Evolutionary conservation across 495 filamentous ascomycete species (phyloP), one percentile per base, ranked within the genome.

Genomic region (Cladorrhinum samala): DNA sequence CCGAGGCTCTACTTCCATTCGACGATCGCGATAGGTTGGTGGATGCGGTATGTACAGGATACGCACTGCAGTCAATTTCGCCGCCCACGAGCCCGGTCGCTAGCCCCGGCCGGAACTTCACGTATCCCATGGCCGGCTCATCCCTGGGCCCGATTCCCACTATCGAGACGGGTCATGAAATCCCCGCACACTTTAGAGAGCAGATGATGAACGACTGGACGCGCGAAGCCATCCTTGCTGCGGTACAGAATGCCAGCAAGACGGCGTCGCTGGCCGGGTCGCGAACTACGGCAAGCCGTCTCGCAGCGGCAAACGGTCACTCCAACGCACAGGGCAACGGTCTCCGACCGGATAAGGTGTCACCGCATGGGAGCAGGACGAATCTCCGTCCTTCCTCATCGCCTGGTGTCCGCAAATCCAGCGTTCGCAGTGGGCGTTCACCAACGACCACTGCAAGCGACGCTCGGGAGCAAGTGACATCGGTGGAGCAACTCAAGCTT

Each of bases 401-500:
- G 42, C 72, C 59, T 21, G 55, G 54, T 54, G 39, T 70, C 30
- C 69, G 74, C 27, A 76, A 77, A 42, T 61, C 68, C 2, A 76
- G 72, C 50, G 47, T 72, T 38, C 72, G 70, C 27, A 77, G 73
- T 56, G 68, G 65, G 25, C 59, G 62, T 21, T 82, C 84, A 0
- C 74, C 72, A 23, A 72, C 77, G 16, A 74, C 75, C 16, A 69
- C 72, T 24, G 78, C 74, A 55, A 76, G 75, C 45, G 83, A 83
- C 24, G 82, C 72, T 62, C 68, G 81, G 52, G 83, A 79, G 23
- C 65, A 57, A 17, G 84, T 89, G 9, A 82, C 90, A n/a, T 84
- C 86, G 33, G 84, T 95, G n/a, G 89, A 91, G 51, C 89, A 95
- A 59, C 75, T 96, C 54, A 91, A 91, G 66, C 80, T 82, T 45